These are phyloP conservation scores for Haplographium delicatum DNA, from an alignment of 495 filamentous ascomycete genomes.

Conservation along the genomic window DNA sequence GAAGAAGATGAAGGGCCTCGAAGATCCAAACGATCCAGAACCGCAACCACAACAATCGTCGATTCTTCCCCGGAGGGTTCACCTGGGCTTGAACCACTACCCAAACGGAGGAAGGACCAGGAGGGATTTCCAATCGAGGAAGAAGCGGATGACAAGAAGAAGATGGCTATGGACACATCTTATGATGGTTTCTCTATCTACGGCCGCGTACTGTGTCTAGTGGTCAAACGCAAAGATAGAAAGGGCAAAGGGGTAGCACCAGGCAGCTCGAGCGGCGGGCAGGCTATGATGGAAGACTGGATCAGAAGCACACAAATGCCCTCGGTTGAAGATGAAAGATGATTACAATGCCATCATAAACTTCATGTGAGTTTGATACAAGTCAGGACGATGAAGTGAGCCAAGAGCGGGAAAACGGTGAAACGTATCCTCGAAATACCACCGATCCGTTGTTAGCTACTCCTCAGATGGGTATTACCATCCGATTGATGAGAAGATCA, in stretches of 20 bases:
- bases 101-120: constrained; percentile 41
- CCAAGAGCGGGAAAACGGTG: not conserved
- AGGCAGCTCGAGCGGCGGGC: constrained; percentile 41
- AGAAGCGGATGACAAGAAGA: constrained; percentile 77
- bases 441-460: no score
- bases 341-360: not conserved
- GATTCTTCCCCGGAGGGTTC: constrained; percentile 2
- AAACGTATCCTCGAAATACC: no score
- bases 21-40: constrained; percentile 21
- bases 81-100: constrained; percentile 24
- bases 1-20: constrained; percentile 23
- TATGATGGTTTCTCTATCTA: constrained; percentile 97
- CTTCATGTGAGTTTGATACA: not conserved
- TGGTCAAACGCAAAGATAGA: constrained; percentile 68
- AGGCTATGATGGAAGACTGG: constrained; percentile 91
- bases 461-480: no score
- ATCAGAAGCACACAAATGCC: constrained; percentile 68
- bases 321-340: constrained; percentile 9
- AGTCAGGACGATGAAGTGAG: not conserved
- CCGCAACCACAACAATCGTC: constrained; percentile 2
- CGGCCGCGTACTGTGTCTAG: constrained; percentile 81
- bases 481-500: no score
- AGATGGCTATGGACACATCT: constrained; percentile 71
- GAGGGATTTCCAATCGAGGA: constrained; percentile 30
- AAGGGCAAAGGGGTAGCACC: constrained; percentile 27